Conservation (phyloP, 2,329 filamentous ascomycete species). For the Sclerotiophoma versabilis region DNA sequence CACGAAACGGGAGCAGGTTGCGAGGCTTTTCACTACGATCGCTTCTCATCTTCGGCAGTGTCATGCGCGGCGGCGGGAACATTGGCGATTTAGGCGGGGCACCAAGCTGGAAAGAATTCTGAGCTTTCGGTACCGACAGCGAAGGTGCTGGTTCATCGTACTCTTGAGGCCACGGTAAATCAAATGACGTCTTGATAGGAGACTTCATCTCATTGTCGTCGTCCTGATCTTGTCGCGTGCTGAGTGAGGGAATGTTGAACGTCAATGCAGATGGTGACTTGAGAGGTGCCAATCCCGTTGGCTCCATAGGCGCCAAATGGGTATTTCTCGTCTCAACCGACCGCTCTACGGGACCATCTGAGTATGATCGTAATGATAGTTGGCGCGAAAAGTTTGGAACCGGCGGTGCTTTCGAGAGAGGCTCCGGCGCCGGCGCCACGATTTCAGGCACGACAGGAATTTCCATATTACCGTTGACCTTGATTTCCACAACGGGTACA, state of each 20-base stretch:
- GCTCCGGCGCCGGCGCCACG: slow-evolving; percentile 19
- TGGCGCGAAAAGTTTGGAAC: slow-evolving; percentile 51
- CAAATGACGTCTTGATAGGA: slow-evolving; percentile 41
- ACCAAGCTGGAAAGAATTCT: slow-evolving; percentile 18
- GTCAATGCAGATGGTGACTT: slow-evolving; percentile 39
- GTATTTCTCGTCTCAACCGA: slow-evolving; percentile 17
- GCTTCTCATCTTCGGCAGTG: slow-evolving; percentile 5
- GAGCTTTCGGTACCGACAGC: slow-evolving; percentile 16
- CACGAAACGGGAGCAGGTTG: slow-evolving; percentile 10
- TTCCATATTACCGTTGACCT: slow-evolving; percentile 29
- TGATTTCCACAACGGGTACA: slow-evolving; percentile 46
- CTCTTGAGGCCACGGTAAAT: slow-evolving; percentile 38
- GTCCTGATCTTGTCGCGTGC: slow-evolving; percentile 20
- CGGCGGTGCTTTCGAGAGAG: slow-evolving; percentile 21
- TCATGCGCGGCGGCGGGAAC: slow-evolving; percentile 15
- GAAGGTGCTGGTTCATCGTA: slow-evolving; percentile 30
- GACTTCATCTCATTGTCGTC: slow-evolving; percentile 32
- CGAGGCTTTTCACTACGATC: slow-evolving; percentile 12
- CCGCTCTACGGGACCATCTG: slow-evolving; percentile 23
- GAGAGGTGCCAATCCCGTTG: slow-evolving; percentile 33
- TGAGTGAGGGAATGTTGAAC: slow-evolving; percentile 36
- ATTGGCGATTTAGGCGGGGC: slow-evolving; percentile 35
- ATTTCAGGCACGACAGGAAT: slow-evolving; percentile 19
- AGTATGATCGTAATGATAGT: slow-evolving; percentile 37
- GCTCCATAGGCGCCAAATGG: slow-evolving; percentile 16